Evolutionary conservation across 805 yeast genomes (phyloP), one percentile per base, ranked within the genome.

Genomic region (Candida nanaspora): DNA sequence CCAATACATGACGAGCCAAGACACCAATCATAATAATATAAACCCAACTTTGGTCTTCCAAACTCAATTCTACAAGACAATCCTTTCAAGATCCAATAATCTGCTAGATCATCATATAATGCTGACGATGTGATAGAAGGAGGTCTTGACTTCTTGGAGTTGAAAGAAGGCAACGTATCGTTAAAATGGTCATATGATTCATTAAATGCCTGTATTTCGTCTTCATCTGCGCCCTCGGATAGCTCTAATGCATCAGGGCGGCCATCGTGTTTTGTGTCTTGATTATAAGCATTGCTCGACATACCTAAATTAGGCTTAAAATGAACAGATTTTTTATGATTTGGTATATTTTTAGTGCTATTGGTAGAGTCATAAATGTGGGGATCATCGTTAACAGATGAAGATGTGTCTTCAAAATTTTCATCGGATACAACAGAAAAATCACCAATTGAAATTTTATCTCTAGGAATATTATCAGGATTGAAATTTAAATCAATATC

Each of bases 21-120:
- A 48, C 82, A 76, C 83, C 83, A 77, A 37, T 68, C 66, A 44
- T 76, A 75, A 44, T 76, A 76, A n/a, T 63, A 61, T 3, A 68
- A 54, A 5, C 78, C 76, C 36, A 77, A 55, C 37, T 66, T 67
- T 3, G 83, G 83, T 48, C 82, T 66, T 3, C 82, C 82, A 46
- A 62, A 63, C 14, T 56, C 62, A 13, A 62, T 53, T 7, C 53
- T 43, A 40, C 64, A 62, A 9, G 57, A 51, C 3, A 61, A 43
- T 1, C 59, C 54, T 36, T 55, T 54, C 16, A 60, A 44, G 28
- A 60, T 45, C 65, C 65, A 60, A 39, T 60, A 60, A 38, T 60
- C 56, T 13, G 59, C 53, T 16, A 60, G 41, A 41, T 60, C 62
- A 36, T 60, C 65, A 35, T 60, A 59, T 16, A 60, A 22, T 3